Conservation (phyloP, 2,329 filamentous ascomycete genomes). For the Diaporthe vexans region DNA sequence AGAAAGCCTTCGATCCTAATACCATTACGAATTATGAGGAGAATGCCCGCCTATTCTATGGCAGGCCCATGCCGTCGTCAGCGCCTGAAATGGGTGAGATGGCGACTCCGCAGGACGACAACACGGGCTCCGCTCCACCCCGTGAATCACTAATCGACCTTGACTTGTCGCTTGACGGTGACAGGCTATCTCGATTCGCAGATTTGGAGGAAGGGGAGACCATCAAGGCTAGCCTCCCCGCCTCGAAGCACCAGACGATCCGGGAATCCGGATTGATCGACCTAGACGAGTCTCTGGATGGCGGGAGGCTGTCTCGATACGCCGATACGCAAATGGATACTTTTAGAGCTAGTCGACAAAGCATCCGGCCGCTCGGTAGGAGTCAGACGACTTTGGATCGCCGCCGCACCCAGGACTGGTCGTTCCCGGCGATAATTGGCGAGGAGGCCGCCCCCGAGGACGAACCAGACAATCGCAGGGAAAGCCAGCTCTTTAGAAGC, state of each 20-base stretch:
- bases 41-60: slow-evolving; percentile 73
- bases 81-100: slow-evolving; percentile 39
- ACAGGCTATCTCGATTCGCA: slow-evolving; percentile 69
- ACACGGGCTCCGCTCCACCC: slow-evolving; percentile 21
- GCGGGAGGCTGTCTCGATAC: slow-evolving; percentile 69
- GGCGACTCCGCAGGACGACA: slow-evolving; percentile 20
- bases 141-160: slow-evolving; percentile 63
- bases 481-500: slow-evolving; percentile 40
- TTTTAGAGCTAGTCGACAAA: slow-evolving; percentile 65
- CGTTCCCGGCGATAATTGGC: slow-evolving; percentile 30
- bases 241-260: slow-evolving; percentile 37
- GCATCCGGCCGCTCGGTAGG: slow-evolving; percentile 60
- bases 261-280: slow-evolving; percentile 63
- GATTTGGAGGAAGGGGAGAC: slow-evolving; percentile 62
- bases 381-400: slow-evolving; percentile 59
- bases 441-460: slow-evolving; percentile 29
- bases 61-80: slow-evolving; percentile 51
- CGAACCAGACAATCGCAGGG: slow-evolving; percentile 33
- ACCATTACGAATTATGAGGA: slow-evolving; percentile 75
- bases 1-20: slow-evolving; percentile 76
- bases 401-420: slow-evolving; percentile 42
- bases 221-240: slow-evolving; percentile 34
- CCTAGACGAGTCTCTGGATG: slow-evolving; percentile 71
- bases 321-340: slow-evolving; percentile 69
- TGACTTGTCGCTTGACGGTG: slow-evolving; percentile 70